phyloP scores from a whole-genome alignment of 208 protist species.

The Trypanosoma avium region DNA sequence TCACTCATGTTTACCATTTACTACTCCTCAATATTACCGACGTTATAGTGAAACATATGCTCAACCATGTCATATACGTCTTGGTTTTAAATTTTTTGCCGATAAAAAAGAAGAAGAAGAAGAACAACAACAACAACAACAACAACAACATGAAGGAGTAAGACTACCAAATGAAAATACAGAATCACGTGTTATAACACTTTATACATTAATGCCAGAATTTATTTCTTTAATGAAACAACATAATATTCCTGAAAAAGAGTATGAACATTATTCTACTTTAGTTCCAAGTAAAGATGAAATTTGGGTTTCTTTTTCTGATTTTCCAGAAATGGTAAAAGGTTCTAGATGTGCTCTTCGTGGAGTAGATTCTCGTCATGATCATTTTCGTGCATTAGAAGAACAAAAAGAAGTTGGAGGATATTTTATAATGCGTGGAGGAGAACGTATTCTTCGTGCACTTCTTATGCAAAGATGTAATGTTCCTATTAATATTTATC shows the following conservation, averaged over 20 bases:
- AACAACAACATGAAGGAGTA: too few relatives aligned
- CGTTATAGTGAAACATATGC: conserved; percentile 79
- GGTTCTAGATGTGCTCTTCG: conserved; percentile 78
- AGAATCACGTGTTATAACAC: not conserved
- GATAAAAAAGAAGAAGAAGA: conserved; percentile 12
- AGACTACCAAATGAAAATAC: too few relatives aligned
- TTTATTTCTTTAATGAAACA: conserved; percentile 72
- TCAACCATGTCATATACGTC: conserved; percentile 77
- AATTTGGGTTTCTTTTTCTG: conserved; percentile 68
- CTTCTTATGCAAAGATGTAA: conserved; percentile 96
- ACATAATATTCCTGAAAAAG: conserved; percentile 41
- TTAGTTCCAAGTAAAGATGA: conserved; percentile 82
- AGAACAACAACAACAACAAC: too few relatives aligned
- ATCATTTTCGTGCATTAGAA: conserved; percentile 86
- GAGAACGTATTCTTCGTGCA: conserved; percentile 97
- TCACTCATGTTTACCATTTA: conserved; percentile 75
- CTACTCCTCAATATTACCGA: conserved; percentile 84
- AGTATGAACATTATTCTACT: conserved; percentile 54
- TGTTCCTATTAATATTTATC: conserved; percentile 92
- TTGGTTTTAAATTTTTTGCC: conserved; percentile 72
- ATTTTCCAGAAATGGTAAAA: conserved; percentile 88
- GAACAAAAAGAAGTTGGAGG: conserved; percentile 97
- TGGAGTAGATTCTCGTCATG: conserved; percentile 52
- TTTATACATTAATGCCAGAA: conserved; percentile 59
- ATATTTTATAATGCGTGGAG: conserved; percentile 99